phyloP scores from a whole-genome alignment of 2,329 filamentous ascomycete species.

The Sphaerulina musiva region DNA sequence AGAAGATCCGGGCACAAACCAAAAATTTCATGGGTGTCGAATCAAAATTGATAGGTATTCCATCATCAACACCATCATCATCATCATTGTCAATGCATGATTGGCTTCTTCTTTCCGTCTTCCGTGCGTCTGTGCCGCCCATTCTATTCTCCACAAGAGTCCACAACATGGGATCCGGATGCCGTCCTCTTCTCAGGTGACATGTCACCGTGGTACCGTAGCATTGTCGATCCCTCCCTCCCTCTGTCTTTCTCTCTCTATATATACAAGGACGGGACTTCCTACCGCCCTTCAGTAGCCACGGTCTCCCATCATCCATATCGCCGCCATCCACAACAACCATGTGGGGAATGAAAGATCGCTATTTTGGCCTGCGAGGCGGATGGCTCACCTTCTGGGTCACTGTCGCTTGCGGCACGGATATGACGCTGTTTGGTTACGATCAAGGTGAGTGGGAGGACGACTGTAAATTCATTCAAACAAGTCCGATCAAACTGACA shows the following conservation, averaged over 20 bases:
- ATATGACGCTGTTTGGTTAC: slow-evolving; percentile 41
- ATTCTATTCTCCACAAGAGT: background rate
- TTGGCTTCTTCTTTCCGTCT: slow-evolving; percentile 2
- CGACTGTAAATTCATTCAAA: background rate
- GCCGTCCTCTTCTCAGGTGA: background rate
- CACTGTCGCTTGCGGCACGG: slow-evolving; percentile 25
- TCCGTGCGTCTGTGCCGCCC: background rate
- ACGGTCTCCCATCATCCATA: background rate
- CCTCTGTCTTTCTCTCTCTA: background rate
- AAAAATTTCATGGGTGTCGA: slow-evolving; percentile 3
- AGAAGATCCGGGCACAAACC: slow-evolving; percentile 6
- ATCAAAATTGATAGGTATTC: background rate
- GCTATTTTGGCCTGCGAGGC: slow-evolving; percentile 50
- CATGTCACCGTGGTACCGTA: slow-evolving; percentile 1
- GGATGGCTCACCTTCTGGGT: slow-evolving; percentile 51
- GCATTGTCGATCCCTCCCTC: background rate
- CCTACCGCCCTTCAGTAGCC: background rate
- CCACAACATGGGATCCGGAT: background rate
- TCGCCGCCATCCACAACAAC: background rate
- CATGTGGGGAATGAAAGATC: slow-evolving; percentile 28
- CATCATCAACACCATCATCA: background rate
- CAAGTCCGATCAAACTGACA: background rate
- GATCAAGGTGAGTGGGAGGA: slow-evolving; percentile 11
- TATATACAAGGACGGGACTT: background rate
- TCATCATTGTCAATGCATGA: too few relatives aligned